Conservation (phyloP, 805 yeast genomes). For the Kuraishia hungarica region DNA sequence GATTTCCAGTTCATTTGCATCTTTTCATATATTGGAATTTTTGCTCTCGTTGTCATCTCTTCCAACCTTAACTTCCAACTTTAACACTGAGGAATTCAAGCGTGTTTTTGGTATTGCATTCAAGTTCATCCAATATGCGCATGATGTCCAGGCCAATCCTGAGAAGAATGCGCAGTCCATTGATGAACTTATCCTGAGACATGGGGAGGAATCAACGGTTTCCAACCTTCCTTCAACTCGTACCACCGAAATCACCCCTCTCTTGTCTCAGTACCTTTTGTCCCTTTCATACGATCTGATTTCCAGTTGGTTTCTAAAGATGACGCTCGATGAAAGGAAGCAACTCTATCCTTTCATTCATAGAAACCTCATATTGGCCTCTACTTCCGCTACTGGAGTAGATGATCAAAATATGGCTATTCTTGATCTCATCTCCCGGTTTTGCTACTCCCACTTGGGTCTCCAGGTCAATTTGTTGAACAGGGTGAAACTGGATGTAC, state of each 20-base stretch:
- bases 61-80: constrained; percentile 60
- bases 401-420: constrained; percentile 54
- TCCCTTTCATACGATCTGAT: constrained; percentile 62
- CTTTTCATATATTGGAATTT: constrained; percentile 71
- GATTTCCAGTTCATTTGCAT: constrained; percentile 59
- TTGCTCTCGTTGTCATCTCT: constrained; percentile 56
- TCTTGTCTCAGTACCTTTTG: constrained; percentile 50
- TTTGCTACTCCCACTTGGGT: constrained; percentile 56
- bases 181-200: constrained; percentile 9
- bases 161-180: neutral
- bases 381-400: constrained; percentile 17
- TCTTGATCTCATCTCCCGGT: constrained; percentile 60
- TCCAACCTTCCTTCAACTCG: constrained; percentile 49
- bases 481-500: constrained; percentile 7
- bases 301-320: constrained; percentile 61
- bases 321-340: constrained; percentile 49
- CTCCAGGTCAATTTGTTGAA: constrained; percentile 28
- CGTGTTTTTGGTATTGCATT: constrained; percentile 80
- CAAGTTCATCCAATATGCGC: constrained; percentile 65
- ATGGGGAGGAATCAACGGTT: constrained; percentile 40
- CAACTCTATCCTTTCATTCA: constrained; percentile 55
- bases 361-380: constrained; percentile 37
- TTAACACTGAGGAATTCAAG: constrained; percentile 69
- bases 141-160: constrained; percentile 27
- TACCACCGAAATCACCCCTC: constrained; percentile 33